Evolutionary conservation across 495 filamentous ascomycete species (phyloP).

Genomic region (Aspergillus indologenus): DNA sequence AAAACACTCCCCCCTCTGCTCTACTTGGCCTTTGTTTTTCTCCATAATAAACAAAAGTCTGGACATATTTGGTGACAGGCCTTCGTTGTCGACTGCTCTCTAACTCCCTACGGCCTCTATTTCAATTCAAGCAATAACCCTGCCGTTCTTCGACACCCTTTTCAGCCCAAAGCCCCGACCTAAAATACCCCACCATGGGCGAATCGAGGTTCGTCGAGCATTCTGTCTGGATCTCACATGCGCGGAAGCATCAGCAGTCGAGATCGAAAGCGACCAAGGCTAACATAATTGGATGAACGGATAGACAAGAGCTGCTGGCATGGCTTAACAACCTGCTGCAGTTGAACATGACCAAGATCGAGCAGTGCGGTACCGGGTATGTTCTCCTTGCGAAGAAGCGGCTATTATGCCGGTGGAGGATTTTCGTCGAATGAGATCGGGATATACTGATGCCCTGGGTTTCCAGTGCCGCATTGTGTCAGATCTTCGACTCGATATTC

Average conservation of each 20-base stretch:
- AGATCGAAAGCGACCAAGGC: neutral
- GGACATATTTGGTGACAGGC: slow-evolving; percentile 13
- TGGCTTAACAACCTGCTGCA: slow-evolving; percentile 98
- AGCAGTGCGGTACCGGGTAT: slow-evolving; percentile 98
- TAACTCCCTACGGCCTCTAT: slow-evolving; percentile 2
- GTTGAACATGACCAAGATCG: slow-evolving; percentile 96
- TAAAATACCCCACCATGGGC: slow-evolving; percentile 48
- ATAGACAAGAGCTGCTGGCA: slow-evolving; percentile 90
- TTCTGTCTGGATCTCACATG: neutral
- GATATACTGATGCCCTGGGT: slow-evolving; percentile 21
- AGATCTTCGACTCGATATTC: slow-evolving; percentile 96
- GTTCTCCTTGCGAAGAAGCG: slow-evolving; percentile 32
- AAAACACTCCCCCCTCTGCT: slow-evolving; percentile 34
- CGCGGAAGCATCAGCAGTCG: neutral
- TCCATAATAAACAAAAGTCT: slow-evolving; percentile 27
- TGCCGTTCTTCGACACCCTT: neutral
- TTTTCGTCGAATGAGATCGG: neutral
- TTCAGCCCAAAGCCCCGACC: slow-evolving; percentile 4
- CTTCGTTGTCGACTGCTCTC: slow-evolving; percentile 9
- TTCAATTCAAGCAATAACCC: neutral
- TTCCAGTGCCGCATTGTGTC: slow-evolving; percentile 88
- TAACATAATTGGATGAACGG: neutral
- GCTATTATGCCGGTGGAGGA: neutral
- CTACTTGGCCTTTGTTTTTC: slow-evolving; percentile 30
- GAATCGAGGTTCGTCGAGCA: slow-evolving; percentile 49